phyloP scores from a whole-genome alignment of 192 early-diverging fungal species.

The Gonapodya prolifera region DNA sequence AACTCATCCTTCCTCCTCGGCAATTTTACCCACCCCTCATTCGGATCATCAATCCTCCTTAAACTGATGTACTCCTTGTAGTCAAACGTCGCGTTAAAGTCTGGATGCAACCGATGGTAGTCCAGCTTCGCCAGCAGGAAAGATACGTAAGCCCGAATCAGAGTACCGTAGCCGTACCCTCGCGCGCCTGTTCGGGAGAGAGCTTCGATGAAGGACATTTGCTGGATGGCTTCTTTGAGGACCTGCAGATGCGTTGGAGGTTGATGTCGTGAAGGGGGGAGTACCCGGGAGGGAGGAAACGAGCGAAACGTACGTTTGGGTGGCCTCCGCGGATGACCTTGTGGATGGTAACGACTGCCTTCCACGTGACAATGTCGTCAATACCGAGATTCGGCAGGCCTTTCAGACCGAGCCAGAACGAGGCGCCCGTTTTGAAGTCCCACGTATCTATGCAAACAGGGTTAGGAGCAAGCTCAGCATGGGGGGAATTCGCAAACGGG shows the following conservation, averaged over 20 bases:
- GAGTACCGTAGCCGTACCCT: constrained; percentile 53
- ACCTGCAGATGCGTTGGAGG: no score
- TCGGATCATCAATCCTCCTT: constrained; percentile 90
- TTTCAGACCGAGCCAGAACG: constrained; percentile 77
- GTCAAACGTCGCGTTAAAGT: constrained; percentile 90
- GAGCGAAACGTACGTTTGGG: constrained; percentile 41
- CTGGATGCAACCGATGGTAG: constrained; percentile 80
- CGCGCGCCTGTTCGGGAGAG: constrained; percentile 16
- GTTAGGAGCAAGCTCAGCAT: no score
- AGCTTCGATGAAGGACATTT: constrained; percentile 75
- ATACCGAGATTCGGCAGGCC: constrained; percentile 72
- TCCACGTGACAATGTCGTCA: constrained; percentile 96
- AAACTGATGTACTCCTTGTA: constrained; percentile 94
- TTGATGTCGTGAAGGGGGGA: neutral
- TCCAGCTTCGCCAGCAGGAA: constrained; percentile 83
- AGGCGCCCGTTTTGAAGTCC: constrained; percentile 75
- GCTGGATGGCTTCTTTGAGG: constrained; percentile 68
- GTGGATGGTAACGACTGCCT: constrained; percentile 85
- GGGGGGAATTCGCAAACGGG: no score
- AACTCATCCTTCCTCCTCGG: neutral
- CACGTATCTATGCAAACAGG: no score
- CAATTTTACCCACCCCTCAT: constrained; percentile 63
- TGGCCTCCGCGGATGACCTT: constrained; percentile 93
- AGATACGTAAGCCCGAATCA: constrained; percentile 84
- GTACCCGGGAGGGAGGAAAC: neutral